Evolutionary conservation across 495 filamentous ascomycete genomes (phyloP).

Genomic region (Penicillium pancosmium): DNA sequence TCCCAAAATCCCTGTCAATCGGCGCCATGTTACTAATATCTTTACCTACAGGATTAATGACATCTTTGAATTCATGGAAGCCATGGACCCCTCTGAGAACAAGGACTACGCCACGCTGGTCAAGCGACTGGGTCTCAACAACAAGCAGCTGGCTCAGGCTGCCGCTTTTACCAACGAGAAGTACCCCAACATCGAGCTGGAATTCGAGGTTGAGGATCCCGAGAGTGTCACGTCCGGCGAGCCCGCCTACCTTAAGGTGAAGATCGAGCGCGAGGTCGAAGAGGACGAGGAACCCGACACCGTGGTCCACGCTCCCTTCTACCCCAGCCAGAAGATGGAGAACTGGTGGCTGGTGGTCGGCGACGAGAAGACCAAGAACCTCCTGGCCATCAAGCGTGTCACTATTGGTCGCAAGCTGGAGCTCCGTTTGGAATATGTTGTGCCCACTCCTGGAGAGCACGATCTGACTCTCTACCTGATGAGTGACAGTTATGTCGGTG

Average conservation of each 20-base stretch:
- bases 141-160: conserved; percentile 82
- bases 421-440: conserved; percentile 81
- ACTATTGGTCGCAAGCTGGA: conserved; percentile 80
- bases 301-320: conserved; percentile 94
- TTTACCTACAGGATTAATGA: conserved; percentile 66
- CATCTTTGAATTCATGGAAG: conserved; percentile 97
- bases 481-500: conserved; percentile 96
- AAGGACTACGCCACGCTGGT: conserved; percentile 73
- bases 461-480: conserved; percentile 91
- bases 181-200: conserved; percentile 91
- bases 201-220: conserved; percentile 81
- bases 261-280: conserved; percentile 82
- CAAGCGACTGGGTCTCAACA: conserved; percentile 74
- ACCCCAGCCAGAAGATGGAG: conserved; percentile 90
- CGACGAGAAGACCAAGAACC: conserved; percentile 77
- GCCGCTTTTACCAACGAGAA: conserved; percentile 95
- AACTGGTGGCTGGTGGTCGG: conserved; percentile 97
- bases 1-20: not conserved
- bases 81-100: conserved; percentile 94
- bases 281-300: conserved; percentile 76
- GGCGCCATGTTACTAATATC: conserved; percentile 37
- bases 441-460: conserved; percentile 82
- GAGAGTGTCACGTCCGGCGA: conserved; percentile 78
- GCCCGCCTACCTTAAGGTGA: conserved; percentile 82
- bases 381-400: conserved; percentile 92